These are phyloP conservation scores for Triangularia verruculosa DNA, from an alignment of 2,329 filamentous ascomycete genomes.

Conservation along the genomic window DNA sequence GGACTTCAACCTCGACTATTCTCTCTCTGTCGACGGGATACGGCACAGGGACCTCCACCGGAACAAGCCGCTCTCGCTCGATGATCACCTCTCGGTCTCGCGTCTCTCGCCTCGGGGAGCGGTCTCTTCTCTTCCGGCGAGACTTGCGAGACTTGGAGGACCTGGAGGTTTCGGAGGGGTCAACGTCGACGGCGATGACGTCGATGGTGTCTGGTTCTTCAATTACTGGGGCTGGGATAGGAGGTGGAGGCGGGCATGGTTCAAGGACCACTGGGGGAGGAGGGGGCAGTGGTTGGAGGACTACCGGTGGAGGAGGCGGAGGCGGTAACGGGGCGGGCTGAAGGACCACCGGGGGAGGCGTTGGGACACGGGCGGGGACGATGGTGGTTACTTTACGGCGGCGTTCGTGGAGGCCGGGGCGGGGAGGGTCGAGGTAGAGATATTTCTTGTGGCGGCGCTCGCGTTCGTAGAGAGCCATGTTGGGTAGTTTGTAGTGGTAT, in stretches of 20 bases:
- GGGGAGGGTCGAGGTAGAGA: slow-evolving; percentile 41
- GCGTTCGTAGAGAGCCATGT: slow-evolving; percentile 16
- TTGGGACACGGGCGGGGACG: slow-evolving; percentile 32
- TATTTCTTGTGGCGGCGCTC: slow-evolving; percentile 36
- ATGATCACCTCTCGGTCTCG: slow-evolving; percentile 48
- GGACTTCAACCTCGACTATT: slow-evolving; percentile 7
- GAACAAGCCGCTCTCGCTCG: slow-evolving; percentile 49
- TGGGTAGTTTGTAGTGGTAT: not conserved
- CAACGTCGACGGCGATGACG: slow-evolving; percentile 43
- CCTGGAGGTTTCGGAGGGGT: slow-evolving; percentile 31
- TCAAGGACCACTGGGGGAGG: slow-evolving; percentile 16
- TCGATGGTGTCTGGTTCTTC: slow-evolving; percentile 36
- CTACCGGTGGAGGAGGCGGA: slow-evolving; percentile 24
- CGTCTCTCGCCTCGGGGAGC: not conserved
- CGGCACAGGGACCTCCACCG: slow-evolving; percentile 36
- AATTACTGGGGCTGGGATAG: slow-evolving; percentile 24
- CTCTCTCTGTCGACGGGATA: not conserved
- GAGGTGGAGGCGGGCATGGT: slow-evolving; percentile 22
- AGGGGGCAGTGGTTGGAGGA: slow-evolving; percentile 6
- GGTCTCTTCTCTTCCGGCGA: slow-evolving; percentile 26
- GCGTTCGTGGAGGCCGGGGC: slow-evolving; percentile 36
- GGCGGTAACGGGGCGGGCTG: slow-evolving; percentile 19
- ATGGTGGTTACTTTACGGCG: slow-evolving; percentile 40
- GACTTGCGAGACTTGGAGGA: slow-evolving; percentile 27
- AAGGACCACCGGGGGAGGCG: slow-evolving; percentile 19